Percentiles rank a stretch among this genome's conserved stretches.
These are phyloP conservation scores for Phenoliferia sp. DNA, from an alignment of 1,284 basidiomycete species.

Conservation along the genomic window DNA sequence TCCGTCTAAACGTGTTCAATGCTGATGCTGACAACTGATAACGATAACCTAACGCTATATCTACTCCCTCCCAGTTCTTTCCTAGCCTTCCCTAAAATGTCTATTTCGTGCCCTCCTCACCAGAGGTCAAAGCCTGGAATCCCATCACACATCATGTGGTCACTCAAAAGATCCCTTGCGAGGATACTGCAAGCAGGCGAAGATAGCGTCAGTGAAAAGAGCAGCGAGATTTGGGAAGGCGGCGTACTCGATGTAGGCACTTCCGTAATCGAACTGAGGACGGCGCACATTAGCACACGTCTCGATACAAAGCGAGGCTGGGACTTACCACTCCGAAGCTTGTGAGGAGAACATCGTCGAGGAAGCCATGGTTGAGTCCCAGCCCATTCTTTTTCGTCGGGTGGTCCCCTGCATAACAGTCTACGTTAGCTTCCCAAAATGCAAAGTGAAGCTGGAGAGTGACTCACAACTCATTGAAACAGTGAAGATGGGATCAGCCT, in stretches of 20 bases:
- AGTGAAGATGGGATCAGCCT: constrained; percentile 30
- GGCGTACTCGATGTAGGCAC: constrained; percentile 10
- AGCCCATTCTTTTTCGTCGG: constrained; percentile 14
- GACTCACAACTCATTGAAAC: constrained; percentile 20
- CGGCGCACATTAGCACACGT: too few relatives aligned
- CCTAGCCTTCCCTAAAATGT: too few relatives aligned
- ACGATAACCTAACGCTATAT: too few relatives aligned
- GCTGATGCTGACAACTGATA: too few relatives aligned
- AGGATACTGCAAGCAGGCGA: constrained; percentile 6
- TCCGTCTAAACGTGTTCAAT: too few relatives aligned
- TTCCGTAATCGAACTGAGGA: constrained; percentile 16
- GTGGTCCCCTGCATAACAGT: constrained; percentile 6
- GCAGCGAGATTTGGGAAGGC: background rate
- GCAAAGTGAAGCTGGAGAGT: background rate
- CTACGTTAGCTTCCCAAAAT: background rate
- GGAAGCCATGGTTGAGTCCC: constrained; percentile 27
- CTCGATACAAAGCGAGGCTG: too few relatives aligned
- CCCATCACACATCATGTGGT: constrained; percentile 19
- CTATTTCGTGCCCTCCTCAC: too few relatives aligned
- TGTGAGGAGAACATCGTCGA: constrained; percentile 24
- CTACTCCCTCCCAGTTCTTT: too few relatives aligned
- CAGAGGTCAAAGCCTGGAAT: background rate
- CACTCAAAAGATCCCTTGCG: constrained; percentile 17
- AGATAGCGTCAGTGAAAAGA: background rate
- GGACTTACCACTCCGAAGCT: constrained; percentile 22